Base-by-base conservation (phyloP, 768 basidiomycete species). In the Calocera viscosa region DNA sequence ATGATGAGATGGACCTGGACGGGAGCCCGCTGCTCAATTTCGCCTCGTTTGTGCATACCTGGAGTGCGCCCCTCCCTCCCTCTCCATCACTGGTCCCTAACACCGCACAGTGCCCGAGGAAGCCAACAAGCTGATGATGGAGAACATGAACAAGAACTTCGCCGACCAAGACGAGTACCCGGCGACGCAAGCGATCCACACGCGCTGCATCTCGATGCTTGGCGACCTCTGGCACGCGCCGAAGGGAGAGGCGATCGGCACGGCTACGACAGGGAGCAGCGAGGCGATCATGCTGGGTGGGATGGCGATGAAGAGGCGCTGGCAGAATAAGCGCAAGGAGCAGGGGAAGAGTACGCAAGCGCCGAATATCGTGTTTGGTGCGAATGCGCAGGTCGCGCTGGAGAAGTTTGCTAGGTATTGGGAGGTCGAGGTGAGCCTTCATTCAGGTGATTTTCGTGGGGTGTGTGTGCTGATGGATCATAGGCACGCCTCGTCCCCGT, bases 221-320 rank as follows among this genome's bases (percentile, higher is more conserved):
- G 83, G 87, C 30, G 78, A 85, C 72, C 80, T 88, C 35, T 88
- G 86, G 86, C 81, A 88, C 70, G 86, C 84, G 0, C 84, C 83
- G 28, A 78, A 80, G 38, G 72, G 77, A 17, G 73, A 82, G 49
- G 85, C 86, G 1, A 80, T 87, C 53, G 86, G 86, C 0, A 86
- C 86, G 0, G 86, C 86, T 2, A 88, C 87, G 2, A 87, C 86
- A 0, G 87, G 87, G 10, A 30, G 49, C 38, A 28, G 32, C 38
- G 86, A 88, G 74, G 86, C 87, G 2, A 87, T 88, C 72, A 84
- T 86, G 74, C 84, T 88, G 17, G 86, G 85, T 8, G 87, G 86
- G 40, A 78, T 88, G 16, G 86, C 86, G 38, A 82, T 88, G 81
- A 88, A 88, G 77, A 82, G 84, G 71, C 74, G 81, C 66, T 88